phyloP scores from a whole-genome alignment of 192 early-diverging fungal genomes.

The Coemansia sp. region DNA sequence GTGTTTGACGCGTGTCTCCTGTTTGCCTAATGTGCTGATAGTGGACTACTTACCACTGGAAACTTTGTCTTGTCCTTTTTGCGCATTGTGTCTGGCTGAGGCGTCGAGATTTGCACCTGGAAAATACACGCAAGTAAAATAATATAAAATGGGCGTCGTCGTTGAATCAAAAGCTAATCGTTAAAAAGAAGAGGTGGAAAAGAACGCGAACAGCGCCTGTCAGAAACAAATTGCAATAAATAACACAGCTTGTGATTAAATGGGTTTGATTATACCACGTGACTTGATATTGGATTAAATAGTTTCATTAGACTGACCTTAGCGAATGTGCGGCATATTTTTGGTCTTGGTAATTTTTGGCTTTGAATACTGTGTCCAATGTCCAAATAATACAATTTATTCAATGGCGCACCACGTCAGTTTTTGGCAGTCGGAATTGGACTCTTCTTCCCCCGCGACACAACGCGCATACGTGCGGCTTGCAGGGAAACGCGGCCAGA shows the following conservation, averaged over 20 bases:
- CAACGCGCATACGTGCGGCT: neutral
- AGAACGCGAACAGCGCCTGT: slow-evolving; percentile 3
- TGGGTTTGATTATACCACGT: neutral
- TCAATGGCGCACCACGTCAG: too few relatives aligned
- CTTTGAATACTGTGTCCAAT: too few relatives aligned
- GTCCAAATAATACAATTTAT: too few relatives aligned
- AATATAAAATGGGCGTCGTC: neutral
- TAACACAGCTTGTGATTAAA: neutral
- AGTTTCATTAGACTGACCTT: too few relatives aligned
- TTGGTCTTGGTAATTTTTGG: too few relatives aligned
- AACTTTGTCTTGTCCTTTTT: slow-evolving; percentile 93
- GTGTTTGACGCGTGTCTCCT: neutral
- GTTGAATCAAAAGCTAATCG: neutral
- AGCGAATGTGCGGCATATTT: too few relatives aligned
- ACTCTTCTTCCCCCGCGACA: neutral
- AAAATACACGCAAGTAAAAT: neutral
- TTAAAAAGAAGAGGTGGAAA: slow-evolving; percentile 1
- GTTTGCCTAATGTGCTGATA: neutral
- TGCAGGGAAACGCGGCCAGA: neutral
- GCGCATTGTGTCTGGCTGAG: slow-evolving; percentile 57
- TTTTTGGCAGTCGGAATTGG: neutral
- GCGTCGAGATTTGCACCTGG: neutral
- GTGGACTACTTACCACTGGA: slow-evolving; percentile 73
- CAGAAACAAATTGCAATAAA: neutral
- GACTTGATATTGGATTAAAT: neutral